Percentiles rank a stretch among this genome's conserved stretches.
Conservation (phyloP, 2,329 filamentous ascomycete species). For the Pestalotiopsis sp. region DNA sequence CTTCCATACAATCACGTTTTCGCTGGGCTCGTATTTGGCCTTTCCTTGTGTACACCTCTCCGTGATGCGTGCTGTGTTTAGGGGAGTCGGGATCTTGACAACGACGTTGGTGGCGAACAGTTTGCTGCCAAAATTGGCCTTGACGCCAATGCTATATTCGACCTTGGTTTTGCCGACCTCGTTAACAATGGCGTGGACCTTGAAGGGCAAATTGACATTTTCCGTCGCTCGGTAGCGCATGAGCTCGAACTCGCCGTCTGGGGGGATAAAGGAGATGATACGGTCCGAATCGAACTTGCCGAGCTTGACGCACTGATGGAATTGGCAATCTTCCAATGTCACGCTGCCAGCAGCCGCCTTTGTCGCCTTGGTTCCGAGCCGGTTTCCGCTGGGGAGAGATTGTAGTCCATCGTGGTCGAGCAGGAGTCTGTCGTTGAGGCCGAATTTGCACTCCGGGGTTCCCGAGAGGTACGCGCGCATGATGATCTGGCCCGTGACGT, state of each 20-base stretch:
- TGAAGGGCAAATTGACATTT: conserved; percentile 98
- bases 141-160: conserved; percentile 96
- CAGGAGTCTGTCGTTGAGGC: conserved; percentile 90
- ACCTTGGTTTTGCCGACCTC: conserved; percentile 97
- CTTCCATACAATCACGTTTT: conserved; percentile 99
- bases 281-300: conserved; percentile 95
- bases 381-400: conserved; percentile 72
- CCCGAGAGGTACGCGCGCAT: conserved; percentile 98
- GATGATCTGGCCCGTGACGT: conserved; percentile 95
- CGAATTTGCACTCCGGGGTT: conserved; percentile 98
- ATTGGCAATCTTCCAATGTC: conserved; percentile 95
- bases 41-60: conserved; percentile 95
- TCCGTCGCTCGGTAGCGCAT: conserved; percentile 99
- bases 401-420: conserved; percentile 76
- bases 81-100: conserved; percentile 89
- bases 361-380: conserved; percentile 82
- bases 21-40: conserved; percentile 96
- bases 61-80: conserved; percentile 93
- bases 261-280: conserved; percentile 95
- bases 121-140: conserved; percentile 94
- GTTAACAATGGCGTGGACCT: conserved; percentile 97
- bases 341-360: conserved; percentile 95
- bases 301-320: conserved; percentile 97
- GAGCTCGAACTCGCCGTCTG: conserved; percentile 96
- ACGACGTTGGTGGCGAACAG: conserved; percentile 97